Conservation (phyloP, 108 stramenopile species). For the Nannochloropsis salina region DNA sequence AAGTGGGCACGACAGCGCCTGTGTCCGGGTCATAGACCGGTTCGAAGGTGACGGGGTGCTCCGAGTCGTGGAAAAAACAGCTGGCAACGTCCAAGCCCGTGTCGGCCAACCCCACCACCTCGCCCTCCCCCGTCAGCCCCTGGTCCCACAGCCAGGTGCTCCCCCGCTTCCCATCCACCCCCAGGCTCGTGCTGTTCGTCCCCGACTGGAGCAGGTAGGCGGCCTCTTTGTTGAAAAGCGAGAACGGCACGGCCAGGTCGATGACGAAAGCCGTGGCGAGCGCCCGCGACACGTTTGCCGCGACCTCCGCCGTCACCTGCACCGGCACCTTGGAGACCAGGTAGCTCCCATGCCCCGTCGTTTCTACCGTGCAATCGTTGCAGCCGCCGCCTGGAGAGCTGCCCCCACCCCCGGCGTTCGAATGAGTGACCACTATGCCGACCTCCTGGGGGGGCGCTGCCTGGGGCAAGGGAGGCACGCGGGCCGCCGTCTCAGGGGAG, state of each 20-base stretch:
- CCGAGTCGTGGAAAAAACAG: conserved; percentile 39
- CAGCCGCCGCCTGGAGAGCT: background rate
- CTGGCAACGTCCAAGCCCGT: conserved; percentile 36
- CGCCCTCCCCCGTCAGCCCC: conserved; percentile 4
- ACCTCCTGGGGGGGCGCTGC: background rate
- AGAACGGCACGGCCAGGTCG: background rate
- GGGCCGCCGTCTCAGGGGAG: background rate
- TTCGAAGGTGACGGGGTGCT: background rate
- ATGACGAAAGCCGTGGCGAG: background rate
- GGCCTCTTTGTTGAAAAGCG: background rate
- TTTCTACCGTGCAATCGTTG: conserved; percentile 2
- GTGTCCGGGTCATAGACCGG: background rate
- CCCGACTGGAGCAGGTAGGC: background rate
- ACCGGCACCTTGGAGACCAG: background rate
- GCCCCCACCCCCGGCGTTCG: background rate
- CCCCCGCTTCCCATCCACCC: background rate
- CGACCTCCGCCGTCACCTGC: background rate
- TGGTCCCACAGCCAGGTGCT: background rate
- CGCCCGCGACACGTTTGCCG: background rate
- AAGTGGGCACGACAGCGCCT: background rate
- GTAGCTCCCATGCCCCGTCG: background rate
- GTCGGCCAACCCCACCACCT: conserved; percentile 43
- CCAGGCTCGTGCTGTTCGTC: background rate
- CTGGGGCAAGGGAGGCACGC: background rate
- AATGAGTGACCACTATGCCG: background rate